Evolutionary conservation across 2,329 filamentous ascomycete species (phyloP).

Genomic region (Dryadomyces sulphureus): DNA sequence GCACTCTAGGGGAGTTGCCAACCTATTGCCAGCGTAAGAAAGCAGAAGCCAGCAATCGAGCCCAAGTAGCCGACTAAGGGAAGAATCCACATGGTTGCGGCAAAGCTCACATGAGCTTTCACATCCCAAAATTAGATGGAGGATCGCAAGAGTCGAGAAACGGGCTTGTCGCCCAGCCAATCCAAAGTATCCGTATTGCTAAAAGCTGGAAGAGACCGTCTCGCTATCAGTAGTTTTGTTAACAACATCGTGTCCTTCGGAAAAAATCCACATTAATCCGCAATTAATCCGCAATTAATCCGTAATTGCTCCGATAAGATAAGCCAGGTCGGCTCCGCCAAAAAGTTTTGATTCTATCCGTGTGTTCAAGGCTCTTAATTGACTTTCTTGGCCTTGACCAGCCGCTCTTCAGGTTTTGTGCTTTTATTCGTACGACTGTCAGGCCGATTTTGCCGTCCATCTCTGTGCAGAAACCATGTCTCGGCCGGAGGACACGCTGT

Average conservation of each 20-base stretch:
- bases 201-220: neutral
- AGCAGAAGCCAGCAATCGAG: conserved; percentile 76
- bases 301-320: conserved; percentile 1
- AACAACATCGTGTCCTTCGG: neutral
- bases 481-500: conserved; percentile 91
- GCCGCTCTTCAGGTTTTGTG: neutral
- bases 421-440: neutral
- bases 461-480: conserved; percentile 48
- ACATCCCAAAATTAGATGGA: neutral
- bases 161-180: neutral
- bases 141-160: neutral
- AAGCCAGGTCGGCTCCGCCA: conserved; percentile 3
- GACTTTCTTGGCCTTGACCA: no score
- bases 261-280: neutral
- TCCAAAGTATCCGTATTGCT: no score
- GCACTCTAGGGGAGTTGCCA: conserved; percentile 13
- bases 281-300: conserved; percentile 1
- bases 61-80: conserved; percentile 83
- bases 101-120: neutral
- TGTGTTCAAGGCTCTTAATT: neutral
- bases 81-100: conserved; percentile 74
- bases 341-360: conserved; percentile 3
- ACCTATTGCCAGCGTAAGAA: conserved; percentile 90
- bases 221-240: neutral
- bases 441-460: no score